Evolutionary conservation across 2,329 filamentous ascomycete species (phyloP).

Genomic region (Trichoderma atrobrunneum): DNA sequence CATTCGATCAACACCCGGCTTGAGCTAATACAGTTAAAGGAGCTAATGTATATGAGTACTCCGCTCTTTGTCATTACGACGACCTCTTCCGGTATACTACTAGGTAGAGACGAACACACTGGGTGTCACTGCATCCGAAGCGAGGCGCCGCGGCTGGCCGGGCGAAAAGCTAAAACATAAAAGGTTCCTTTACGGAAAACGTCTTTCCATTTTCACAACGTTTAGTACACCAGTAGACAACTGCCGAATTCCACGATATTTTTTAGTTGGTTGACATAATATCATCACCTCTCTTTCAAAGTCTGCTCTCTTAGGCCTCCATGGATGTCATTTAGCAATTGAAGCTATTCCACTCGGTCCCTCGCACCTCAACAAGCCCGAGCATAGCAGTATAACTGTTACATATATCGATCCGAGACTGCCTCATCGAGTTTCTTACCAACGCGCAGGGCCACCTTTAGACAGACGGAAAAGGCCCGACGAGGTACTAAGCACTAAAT

Average conservation of each 20-base stretch:
- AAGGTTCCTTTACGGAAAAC: background rate
- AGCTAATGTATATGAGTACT: background rate
- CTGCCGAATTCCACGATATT: background rate
- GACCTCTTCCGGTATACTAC: background rate
- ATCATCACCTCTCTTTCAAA: background rate
- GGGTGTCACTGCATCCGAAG: background rate
- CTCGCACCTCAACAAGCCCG: background rate
- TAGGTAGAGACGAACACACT: background rate
- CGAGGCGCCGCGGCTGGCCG: background rate
- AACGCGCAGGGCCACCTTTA: background rate
- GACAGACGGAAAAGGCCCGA: background rate
- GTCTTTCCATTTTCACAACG: background rate
- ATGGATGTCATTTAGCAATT: background rate
- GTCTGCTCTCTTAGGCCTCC: background rate
- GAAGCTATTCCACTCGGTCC: background rate
- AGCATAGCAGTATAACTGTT: background rate
- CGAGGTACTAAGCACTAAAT: background rate
- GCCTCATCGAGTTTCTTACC: background rate
- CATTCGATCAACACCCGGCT: background rate
- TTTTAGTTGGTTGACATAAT: background rate
- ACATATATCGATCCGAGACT: background rate
- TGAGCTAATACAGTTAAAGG: too few relatives aligned
- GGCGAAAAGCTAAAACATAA: background rate
- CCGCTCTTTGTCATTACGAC: background rate
- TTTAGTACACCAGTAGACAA: background rate